Percentiles rank a stretch among this genome's conserved stretches.
phyloP scores from a whole-genome alignment of 2,329 filamentous ascomycete species.

The Lizonia empirigonia region DNA sequence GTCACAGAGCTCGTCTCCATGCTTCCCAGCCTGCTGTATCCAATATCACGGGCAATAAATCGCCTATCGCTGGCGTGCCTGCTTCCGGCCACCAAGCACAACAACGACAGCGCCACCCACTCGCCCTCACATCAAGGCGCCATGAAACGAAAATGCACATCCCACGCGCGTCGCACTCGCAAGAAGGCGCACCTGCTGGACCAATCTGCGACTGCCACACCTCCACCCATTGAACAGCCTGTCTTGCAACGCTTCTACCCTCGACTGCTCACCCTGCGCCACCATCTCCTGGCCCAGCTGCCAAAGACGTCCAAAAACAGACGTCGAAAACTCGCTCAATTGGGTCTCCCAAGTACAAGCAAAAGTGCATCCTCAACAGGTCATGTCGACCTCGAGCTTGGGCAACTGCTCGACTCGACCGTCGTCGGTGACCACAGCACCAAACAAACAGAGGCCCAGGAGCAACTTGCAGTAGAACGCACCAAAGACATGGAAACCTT shows the following conservation, averaged over 20 bases:
- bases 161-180: conserved; percentile 24
- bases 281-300: conserved; percentile 70
- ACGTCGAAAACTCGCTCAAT: conserved; percentile 53
- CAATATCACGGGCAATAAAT: no score
- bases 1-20: no score
- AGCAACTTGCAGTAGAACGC: conserved; percentile 50
- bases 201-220: conserved; percentile 44
- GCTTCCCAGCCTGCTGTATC: not conserved
- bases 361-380: conserved; percentile 47
- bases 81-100: conserved; percentile 9
- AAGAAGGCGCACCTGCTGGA: conserved; percentile 32
- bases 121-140: conserved; percentile 9
- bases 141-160: conserved; percentile 43
- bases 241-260: conserved; percentile 73
- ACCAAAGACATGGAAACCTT: conserved; percentile 52
- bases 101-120: conserved; percentile 6
- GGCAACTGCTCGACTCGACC: conserved; percentile 69
- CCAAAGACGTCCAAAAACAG: conserved; percentile 67
- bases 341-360: conserved; percentile 25
- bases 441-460: conserved; percentile 51
- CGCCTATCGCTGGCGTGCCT: conserved; percentile 6
- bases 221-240: conserved; percentile 58
- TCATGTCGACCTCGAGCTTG: conserved; percentile 50
- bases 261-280: conserved; percentile 68
- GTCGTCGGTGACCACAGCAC: conserved; percentile 63